phyloP scores from a whole-genome alignment of 768 basidiomycete genomes.

The Galerina marginata region DNA sequence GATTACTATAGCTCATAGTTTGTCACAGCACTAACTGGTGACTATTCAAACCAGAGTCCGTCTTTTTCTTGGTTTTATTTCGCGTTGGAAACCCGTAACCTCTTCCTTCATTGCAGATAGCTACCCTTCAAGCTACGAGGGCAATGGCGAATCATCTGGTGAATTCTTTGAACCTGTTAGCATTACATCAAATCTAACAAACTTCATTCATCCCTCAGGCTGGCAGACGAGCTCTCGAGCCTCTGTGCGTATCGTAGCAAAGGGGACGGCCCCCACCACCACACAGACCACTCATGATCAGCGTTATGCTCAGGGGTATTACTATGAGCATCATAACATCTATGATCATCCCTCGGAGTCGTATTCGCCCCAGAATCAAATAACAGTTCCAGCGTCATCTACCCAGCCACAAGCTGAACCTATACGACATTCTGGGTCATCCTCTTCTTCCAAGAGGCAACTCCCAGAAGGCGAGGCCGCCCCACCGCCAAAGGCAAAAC shows the following conservation, averaged over 20 bases:
- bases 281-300: conserved; percentile 29
- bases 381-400: conserved; percentile 3
- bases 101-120: conserved; percentile 16
- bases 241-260: conserved; percentile 63
- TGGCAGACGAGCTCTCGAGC: conserved; percentile 61
- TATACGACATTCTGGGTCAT: conserved; percentile 10
- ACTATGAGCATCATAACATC: conserved; percentile 32
- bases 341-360: conserved; percentile 9
- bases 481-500: conserved; percentile 38
- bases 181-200: not conserved
- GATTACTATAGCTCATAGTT: conserved; percentile 34
- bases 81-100: conserved; percentile 2
- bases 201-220: conserved; percentile 33
- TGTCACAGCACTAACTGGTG: conserved; percentile 31
- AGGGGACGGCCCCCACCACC: conserved; percentile 42
- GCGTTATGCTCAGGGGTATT: conserved; percentile 37
- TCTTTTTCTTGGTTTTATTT: conserved; percentile 14
- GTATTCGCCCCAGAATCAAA: conserved; percentile 21
- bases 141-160: not conserved
- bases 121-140: conserved; percentile 33
- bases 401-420: conserved; percentile 6
- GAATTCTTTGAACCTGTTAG: not conserved
- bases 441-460: conserved; percentile 35
- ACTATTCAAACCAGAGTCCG: conserved; percentile 46
- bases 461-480: conserved; percentile 44